Base-by-base conservation (phyloP, 2,329 filamentous ascomycete species). In the Diaporthe citriasiana region DNA sequence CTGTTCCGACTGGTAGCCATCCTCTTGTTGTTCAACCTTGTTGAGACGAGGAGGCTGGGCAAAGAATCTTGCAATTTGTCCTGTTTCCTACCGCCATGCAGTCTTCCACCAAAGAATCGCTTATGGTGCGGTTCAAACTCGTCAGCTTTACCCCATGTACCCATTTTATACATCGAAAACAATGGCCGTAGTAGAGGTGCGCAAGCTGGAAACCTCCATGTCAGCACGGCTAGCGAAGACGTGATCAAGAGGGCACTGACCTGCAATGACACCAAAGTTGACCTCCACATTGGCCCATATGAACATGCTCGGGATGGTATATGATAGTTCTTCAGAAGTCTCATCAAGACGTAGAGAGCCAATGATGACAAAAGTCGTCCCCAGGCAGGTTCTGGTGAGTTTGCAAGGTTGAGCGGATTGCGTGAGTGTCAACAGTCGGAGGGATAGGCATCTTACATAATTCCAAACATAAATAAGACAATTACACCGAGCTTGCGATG, bases 241-340 rank as follows among this genome's bases (percentile, higher is more conserved):
- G 2, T 10, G 42, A 38, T 4, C 4, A 50, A 22, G 3, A 15
- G 27, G 25, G 12, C 10, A 51, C 63, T 40, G 19, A 66, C 63
- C 63, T 66, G 63, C n/a, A 38, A 66, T 22, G 22, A 66, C 63
- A 38, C 63, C 63, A 15, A 66, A 66, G 9, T 66, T 66, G 33
- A 66, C 63, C 63, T 66, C 63, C 15, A 66, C 63, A 8, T 66
- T 66, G 22, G 63, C 45, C 63, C 63, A 66, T 10, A 66, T 35
- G n/a, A 66, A 66, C 45, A 66, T 38, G 22, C 22, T 51, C 25
- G 30, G n/a, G 15, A 66, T 66, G 7, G n/a, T 51, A 8, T 51
- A 66, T 25, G 63, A 66, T 27, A 66, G 1, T 27, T 66, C 63
- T n/a, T 66, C 45, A 2, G 63, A 27, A 38, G 45, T 66, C 10